These are phyloP conservation scores for Wickerhamomyces sydowiorum DNA, from an alignment of 805 yeast genomes.

Conservation along the genomic window DNA sequence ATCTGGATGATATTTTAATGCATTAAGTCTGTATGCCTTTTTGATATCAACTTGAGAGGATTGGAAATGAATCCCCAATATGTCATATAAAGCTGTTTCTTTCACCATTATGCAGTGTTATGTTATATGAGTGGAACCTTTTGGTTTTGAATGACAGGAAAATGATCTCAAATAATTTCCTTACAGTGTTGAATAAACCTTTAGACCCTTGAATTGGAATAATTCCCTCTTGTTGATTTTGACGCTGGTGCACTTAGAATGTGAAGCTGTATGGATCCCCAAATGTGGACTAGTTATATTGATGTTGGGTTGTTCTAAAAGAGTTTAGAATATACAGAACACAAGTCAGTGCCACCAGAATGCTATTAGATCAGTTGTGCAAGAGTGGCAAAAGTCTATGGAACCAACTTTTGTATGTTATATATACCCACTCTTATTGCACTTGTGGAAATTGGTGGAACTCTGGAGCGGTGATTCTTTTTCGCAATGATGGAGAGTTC, in stretches of 20 bases:
- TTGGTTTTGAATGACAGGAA: neutral
- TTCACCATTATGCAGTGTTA: slow-evolving; percentile 43
- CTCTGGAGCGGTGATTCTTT: too few species aligned
- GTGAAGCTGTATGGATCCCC: neutral
- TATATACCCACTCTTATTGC: too few species aligned
- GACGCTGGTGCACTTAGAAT: neutral
- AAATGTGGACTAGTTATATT: too few species aligned
- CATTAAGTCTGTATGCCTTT: slow-evolving; percentile 44
- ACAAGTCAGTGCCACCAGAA: neutral
- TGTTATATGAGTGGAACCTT: neutral
- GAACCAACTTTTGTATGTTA: too few species aligned
- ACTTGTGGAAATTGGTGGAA: too few species aligned
- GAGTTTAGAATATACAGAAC: neutral
- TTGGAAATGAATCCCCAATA: neutral
- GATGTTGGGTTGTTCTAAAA: neutral
- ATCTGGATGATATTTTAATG: slow-evolving; percentile 61
- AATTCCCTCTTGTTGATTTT: neutral
- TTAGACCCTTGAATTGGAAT: too few species aligned
- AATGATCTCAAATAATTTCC: too few species aligned
- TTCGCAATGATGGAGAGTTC: too few species aligned
- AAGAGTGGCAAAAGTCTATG: neutral
- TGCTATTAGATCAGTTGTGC: neutral
- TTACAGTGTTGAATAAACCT: neutral
- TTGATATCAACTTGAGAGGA: slow-evolving; percentile 31
- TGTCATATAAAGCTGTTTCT: slow-evolving; percentile 59